These are phyloP conservation scores for Balakata baccata DNA, from an alignment of 345 rosid species.

Conservation along the genomic window DNA sequence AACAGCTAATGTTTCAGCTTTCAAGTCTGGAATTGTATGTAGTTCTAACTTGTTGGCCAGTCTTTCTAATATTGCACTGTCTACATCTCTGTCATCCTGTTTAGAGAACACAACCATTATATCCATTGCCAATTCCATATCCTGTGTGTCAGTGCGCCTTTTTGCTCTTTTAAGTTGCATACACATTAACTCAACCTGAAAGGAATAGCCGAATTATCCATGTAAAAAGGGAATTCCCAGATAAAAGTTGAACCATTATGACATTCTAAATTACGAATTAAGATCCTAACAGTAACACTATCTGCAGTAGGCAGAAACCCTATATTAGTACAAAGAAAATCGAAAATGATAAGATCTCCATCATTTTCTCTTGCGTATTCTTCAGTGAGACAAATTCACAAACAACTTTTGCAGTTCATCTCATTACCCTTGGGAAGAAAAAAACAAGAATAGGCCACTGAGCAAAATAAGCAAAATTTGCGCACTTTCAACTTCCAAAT, in stretches of 20 bases:
- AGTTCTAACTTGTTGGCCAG: slow-evolving; percentile 55
- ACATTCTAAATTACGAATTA: not conserved
- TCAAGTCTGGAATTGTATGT: slow-evolving; percentile 47
- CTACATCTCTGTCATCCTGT: slow-evolving; percentile 49
- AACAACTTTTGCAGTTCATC: not conserved
- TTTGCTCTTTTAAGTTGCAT: slow-evolving; percentile 55
- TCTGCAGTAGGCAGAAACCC: too few species aligned
- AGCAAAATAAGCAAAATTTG: not conserved
- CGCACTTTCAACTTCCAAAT: not conserved
- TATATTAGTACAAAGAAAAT: not conserved
- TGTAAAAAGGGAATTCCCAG: slow-evolving; percentile 1
- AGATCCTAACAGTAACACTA: not conserved
- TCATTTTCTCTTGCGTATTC: not conserved
- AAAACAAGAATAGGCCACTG: not conserved
- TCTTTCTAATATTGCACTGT: slow-evolving; percentile 49
- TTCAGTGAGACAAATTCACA: not conserved
- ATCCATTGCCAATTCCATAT: slow-evolving; percentile 66
- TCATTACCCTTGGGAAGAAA: not conserved
- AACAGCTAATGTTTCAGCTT: slow-evolving; percentile 41
- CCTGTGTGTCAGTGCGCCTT: slow-evolving; percentile 53
- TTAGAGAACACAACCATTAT: slow-evolving; percentile 53
- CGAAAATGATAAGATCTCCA: not conserved
- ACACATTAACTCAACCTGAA: slow-evolving; percentile 54
- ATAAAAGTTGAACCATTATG: not conserved
- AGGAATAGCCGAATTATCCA: not conserved